Base-by-base conservation (phyloP, 768 basidiomycete genomes). In the Megacollybia marginata region DNA sequence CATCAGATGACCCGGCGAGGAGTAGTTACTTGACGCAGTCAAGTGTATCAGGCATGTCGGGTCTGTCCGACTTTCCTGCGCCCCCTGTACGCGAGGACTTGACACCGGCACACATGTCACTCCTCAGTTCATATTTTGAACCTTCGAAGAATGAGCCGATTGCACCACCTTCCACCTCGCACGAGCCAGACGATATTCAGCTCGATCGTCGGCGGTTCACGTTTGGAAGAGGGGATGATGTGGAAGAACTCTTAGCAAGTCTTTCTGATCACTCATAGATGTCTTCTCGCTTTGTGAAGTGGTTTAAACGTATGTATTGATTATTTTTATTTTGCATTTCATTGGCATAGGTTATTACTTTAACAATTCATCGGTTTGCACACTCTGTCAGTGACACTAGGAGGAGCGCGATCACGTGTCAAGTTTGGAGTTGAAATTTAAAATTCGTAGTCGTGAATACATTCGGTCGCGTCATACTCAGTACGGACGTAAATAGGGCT, bases 1-100 rank as follows among this genome's bases (percentile, higher is more conserved):
- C n/a, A 19, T 44, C 38, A 10, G 62, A 63, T 3, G 68, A 70
- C 23, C 55, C 58, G 16, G 67, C 64, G 28, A 67, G 74, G 16
- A 70, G 68, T 52, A 88, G 86, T 60, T 82, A 75, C 59, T 67
- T 80, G 71, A 88, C 85, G 32, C 73, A 72, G 2, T 83, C 83
- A 0, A 69, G 66, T 5, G 54, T 67, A 9, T 88, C 86, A 1
- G 73, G 74, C 31, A 88, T 88, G 71, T 87, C 85, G 1, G 72
- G 73, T 9, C 71, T 88, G 12, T 86, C 83, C 4, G 86, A 87
- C 57, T 88, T 88, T 59, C 86, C 85, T 1, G 65, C 64, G 9
- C 85, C 85, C 3, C 85, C 85, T 0, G 51, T 53, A 28, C 57
- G 15, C 13, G 38, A 62, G n/a, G 47, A 56, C 44, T 48, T 54